phyloP scores from a whole-genome alignment of 2,329 filamentous ascomycete genomes.

The Neurospora sp. region DNA sequence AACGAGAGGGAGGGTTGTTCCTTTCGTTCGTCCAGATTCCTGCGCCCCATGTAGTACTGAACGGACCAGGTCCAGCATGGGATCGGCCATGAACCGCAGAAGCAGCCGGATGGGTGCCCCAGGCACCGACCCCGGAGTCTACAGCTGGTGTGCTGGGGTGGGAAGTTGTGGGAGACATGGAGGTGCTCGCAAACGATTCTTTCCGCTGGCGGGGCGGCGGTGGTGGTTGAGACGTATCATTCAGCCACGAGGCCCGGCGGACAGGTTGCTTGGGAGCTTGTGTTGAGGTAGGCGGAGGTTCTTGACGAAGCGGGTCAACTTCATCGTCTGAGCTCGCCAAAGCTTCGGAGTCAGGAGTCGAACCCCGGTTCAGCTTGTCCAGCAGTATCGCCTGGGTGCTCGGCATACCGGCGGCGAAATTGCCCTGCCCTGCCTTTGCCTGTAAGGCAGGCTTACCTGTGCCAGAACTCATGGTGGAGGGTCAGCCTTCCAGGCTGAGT shows the following conservation, averaged over 20 bases:
- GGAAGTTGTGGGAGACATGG: constrained; percentile 70
- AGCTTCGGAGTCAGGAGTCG: constrained; percentile 89
- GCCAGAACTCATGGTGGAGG: constrained; percentile 39
- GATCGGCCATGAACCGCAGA: constrained; percentile 37
- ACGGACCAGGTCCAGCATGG: constrained; percentile 37
- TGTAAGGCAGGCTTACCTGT: constrained; percentile 38
- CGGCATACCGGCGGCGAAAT: constrained; percentile 35
- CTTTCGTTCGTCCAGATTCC: constrained; percentile 76
- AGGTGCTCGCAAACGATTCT: constrained; percentile 63
- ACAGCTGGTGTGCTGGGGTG: constrained; percentile 70
- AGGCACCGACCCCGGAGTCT: constrained; percentile 45
- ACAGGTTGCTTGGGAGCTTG: constrained; percentile 48
- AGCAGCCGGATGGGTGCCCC: constrained; percentile 44
- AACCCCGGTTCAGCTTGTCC: constrained; percentile 71
- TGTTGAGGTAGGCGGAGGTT: constrained; percentile 34
- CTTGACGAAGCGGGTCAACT: constrained; percentile 53
- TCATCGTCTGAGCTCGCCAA: constrained; percentile 94
- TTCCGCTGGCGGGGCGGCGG: constrained; percentile 56
- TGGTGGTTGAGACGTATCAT: constrained; percentile 57
- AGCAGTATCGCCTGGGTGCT: constrained; percentile 56
- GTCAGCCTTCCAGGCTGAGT: not conserved
- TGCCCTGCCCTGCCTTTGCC: constrained; percentile 40
- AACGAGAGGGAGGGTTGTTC: constrained; percentile 64
- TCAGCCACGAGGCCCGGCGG: constrained; percentile 75
- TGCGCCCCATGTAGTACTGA: constrained; percentile 54